Conservation (phyloP, 306 rosid species). For the Morella rubra region DNA sequence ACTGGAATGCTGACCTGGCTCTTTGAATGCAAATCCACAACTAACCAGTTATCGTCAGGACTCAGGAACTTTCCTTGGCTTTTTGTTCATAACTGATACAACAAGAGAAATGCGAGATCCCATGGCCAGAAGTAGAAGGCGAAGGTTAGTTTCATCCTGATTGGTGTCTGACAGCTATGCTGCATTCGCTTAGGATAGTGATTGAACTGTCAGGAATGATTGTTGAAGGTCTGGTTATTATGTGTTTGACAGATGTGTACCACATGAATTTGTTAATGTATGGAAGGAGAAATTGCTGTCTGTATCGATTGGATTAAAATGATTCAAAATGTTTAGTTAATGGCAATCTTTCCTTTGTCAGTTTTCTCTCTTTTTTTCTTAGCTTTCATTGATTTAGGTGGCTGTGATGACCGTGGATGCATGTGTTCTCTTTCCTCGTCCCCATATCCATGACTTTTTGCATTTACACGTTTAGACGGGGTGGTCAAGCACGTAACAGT, state of each 20-base stretch:
- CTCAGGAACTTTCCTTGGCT: constrained; percentile 21
- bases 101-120: constrained; percentile 20
- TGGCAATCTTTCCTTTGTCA: constrained; percentile 7
- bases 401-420: no score
- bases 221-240: constrained; percentile 27
- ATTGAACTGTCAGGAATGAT: constrained; percentile 26
- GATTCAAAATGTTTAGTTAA: constrained; percentile 22
- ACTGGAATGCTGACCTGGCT: constrained; percentile 24
- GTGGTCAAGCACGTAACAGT: no score
- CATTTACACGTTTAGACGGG: no score
- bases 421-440: no score
- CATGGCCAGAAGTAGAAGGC: constrained; percentile 17
- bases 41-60: constrained; percentile 23
- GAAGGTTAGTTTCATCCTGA: constrained; percentile 24
- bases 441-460: no score
- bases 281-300: constrained; percentile 35
- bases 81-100: constrained; percentile 20
- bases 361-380: constrained; percentile 18
- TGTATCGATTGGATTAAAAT: constrained; percentile 13
- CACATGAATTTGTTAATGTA: constrained; percentile 33
- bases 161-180: constrained; percentile 17
- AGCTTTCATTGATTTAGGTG: neutral
- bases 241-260: constrained; percentile 33
- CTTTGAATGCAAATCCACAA: constrained; percentile 27
- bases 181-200: constrained; percentile 19